These are phyloP conservation scores for Penstemon barbatus DNA, from an alignment of 257 asterid genomes.

Conservation along the genomic window DNA sequence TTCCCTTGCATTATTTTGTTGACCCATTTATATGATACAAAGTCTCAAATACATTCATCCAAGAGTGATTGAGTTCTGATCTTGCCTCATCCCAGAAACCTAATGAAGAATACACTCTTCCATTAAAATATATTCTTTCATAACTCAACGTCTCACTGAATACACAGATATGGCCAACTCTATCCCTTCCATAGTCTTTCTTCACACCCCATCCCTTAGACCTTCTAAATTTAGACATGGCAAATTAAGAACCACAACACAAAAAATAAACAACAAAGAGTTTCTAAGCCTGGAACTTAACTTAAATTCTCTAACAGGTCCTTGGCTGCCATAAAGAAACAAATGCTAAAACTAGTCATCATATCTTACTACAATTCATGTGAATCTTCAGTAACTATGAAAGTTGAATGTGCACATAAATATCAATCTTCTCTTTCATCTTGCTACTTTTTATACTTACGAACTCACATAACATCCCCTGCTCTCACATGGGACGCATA, in stretches of 20 bases:
- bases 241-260: neutral
- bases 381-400: neutral
- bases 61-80: no score
- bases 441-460: neutral
- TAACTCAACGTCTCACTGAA: neutral
- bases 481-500: constrained; percentile 10
- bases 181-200: neutral
- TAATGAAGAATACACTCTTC: no score
- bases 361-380: neutral
- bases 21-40: no score
- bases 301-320: neutral
- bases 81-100: no score
- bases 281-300: no score
- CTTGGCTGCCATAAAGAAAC: neutral
- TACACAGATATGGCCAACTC: constrained; percentile 3
- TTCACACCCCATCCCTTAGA: neutral
- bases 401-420: neutral
- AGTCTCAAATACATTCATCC: no score
- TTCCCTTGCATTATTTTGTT: no score
- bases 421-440: neutral
- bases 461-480: neutral
- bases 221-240: neutral
- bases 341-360: neutral
- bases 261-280: neutral
- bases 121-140: neutral